Evolutionary conservation across 305 asterid genomes (phyloP).

Genomic region (Fraxinus velutina): DNA sequence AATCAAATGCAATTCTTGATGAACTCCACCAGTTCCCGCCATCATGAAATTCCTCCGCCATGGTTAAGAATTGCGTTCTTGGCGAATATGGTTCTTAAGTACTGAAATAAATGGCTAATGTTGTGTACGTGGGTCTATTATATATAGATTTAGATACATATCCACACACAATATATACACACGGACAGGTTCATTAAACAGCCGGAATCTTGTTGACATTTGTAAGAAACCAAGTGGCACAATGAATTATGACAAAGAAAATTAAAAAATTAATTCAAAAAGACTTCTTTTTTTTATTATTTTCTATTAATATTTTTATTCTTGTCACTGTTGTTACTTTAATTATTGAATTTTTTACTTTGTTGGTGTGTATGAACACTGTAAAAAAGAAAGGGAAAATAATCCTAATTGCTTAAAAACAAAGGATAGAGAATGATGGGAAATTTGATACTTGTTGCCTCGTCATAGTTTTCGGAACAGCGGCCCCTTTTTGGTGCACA

Average conservation of each 20-base stretch:
- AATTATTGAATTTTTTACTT: background rate
- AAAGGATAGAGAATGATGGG: conserved; percentile 31
- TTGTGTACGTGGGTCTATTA: background rate
- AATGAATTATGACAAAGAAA: background rate
- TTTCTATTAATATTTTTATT: background rate
- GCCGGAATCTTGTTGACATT: conserved; percentile 38
- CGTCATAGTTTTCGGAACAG: conserved; percentile 18
- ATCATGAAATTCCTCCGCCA: conserved; percentile 41
- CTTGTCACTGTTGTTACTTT: conserved; percentile 11
- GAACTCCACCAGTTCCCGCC: conserved; percentile 45
- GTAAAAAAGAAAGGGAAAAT: background rate
- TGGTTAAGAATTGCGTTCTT: background rate
- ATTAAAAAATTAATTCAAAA: background rate
- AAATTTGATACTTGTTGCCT: conserved; percentile 16
- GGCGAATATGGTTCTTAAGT: conserved; percentile 1
- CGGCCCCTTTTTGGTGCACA: no score
- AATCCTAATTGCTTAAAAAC: conserved; percentile 27
- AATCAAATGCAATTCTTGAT: conserved; percentile 29
- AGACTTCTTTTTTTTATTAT: background rate
- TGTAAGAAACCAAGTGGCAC: background rate
- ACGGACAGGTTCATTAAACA: conserved; percentile 25
- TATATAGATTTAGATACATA: conserved; percentile 2
- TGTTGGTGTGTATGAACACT: background rate
- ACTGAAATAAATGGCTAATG: conserved; percentile 17
- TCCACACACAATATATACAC: background rate